Conservation (phyloP, 1,284 basidiomycete species). For the Ganoderma meredithae region DNA sequence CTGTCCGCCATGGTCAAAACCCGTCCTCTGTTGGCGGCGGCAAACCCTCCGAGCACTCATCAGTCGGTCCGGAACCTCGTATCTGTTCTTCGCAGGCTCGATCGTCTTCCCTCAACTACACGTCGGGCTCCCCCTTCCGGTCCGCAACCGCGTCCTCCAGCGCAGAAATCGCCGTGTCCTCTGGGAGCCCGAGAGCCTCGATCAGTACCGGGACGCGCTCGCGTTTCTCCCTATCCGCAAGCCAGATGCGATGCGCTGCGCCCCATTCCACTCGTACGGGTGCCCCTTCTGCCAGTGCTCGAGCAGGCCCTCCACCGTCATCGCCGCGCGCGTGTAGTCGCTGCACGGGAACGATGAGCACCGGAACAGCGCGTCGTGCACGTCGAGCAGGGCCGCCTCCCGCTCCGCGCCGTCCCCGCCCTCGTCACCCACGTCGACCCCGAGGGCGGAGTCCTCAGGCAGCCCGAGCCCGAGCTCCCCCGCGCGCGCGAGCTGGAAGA, state of each 20-base stretch:
- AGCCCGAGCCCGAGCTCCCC: neutral
- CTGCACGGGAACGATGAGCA: slow-evolving; percentile 10
- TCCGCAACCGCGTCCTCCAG: neutral
- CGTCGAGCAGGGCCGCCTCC: slow-evolving; percentile 7
- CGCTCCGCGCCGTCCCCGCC: neutral
- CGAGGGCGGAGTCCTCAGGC: neutral
- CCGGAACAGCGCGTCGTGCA: slow-evolving; percentile 9
- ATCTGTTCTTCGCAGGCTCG: neutral
- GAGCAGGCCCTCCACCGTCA: slow-evolving; percentile 10
- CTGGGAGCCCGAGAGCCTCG: neutral
- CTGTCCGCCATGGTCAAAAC: neutral
- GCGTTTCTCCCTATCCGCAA: neutral
- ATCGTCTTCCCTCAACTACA: slow-evolving; percentile 9
- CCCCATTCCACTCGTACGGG: neutral
- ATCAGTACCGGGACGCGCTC: neutral
- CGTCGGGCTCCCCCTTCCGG: neutral
- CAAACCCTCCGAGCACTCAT: neutral
- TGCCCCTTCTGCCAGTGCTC: slow-evolving; percentile 20
- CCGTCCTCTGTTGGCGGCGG: neutral
- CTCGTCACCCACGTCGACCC: neutral
- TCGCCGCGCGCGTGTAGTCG: neutral
- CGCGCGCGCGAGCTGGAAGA: slow-evolving; percentile 1
- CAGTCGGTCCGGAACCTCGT: neutral
- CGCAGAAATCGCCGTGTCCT: slow-evolving; percentile 3
- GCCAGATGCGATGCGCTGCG: neutral